Evolutionary conservation across 495 filamentous ascomycete genomes (phyloP).

Genomic region (Penicillium herquei): DNA sequence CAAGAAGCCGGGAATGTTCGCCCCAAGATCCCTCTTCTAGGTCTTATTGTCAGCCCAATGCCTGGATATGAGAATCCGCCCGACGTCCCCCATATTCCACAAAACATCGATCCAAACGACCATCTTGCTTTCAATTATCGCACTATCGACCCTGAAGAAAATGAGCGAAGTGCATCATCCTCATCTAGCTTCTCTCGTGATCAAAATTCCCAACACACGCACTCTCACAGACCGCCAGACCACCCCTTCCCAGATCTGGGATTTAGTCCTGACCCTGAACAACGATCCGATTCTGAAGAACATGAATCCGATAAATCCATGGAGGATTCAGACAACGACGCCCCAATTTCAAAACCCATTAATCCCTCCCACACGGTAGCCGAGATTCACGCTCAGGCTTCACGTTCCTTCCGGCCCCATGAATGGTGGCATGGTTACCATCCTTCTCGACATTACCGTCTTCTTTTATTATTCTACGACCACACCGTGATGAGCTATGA

Average conservation of each 20-base stretch:
- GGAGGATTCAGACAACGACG: background rate
- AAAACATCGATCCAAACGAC: constrained; percentile 20
- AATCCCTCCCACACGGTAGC: constrained; percentile 25
- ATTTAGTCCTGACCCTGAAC: background rate
- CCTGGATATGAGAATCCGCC: constrained; percentile 53
- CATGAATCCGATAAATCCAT: background rate
- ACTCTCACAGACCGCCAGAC: background rate
- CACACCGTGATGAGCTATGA: constrained; percentile 82
- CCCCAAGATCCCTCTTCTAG: constrained; percentile 50
- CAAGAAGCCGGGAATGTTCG: constrained; percentile 44
- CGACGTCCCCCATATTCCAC: constrained; percentile 39
- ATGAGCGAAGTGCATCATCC: constrained; percentile 6
- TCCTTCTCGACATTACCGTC: constrained; percentile 55
- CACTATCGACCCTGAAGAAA: constrained; percentile 15
- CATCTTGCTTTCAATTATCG: constrained; percentile 37
- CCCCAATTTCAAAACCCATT: background rate
- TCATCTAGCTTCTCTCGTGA: background rate
- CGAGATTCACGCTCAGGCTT: constrained; percentile 42
- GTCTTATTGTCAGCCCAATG: constrained; percentile 58
- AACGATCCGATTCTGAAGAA: background rate
- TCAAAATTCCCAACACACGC: background rate
- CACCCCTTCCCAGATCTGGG: background rate
- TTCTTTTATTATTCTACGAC: constrained; percentile 75
- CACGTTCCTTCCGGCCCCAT: constrained; percentile 33
- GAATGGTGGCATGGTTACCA: constrained; percentile 43